phyloP scores from a whole-genome alignment of 768 basidiomycete species.

The Tulasnella sp. region DNA sequence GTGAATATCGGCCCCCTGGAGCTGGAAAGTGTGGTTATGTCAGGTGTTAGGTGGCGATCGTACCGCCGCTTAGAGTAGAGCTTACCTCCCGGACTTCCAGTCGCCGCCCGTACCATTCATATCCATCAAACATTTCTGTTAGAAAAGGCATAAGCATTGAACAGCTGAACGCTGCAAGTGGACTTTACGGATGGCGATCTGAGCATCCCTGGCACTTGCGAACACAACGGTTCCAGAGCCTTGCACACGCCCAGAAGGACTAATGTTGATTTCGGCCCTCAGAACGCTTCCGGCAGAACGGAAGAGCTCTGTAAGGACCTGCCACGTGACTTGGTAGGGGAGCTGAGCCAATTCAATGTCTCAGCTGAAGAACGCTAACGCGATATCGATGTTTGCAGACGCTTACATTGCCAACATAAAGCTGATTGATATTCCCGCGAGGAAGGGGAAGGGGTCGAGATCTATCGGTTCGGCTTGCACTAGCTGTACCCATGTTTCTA shows the following conservation, averaged over 20 bases:
- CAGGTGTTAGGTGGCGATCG: too few species aligned
- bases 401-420: slow-evolving; percentile 81
- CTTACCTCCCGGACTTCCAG: slow-evolving; percentile 92
- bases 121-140: slow-evolving; percentile 91
- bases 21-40: too few species aligned
- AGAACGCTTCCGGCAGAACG: slow-evolving; percentile 83
- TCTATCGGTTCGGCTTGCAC: slow-evolving; percentile 61
- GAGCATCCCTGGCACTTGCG: slow-evolving; percentile 53
- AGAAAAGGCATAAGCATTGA: slow-evolving; percentile 3
- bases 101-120: slow-evolving; percentile 92
- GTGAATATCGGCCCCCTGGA: too few species aligned
- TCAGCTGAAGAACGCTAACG: background rate
- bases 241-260: slow-evolving; percentile 77
- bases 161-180: too few species aligned
- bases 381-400: background rate
- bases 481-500: slow-evolving; percentile 92
- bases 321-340: slow-evolving; percentile 53
- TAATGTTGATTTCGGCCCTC: slow-evolving; percentile 84
- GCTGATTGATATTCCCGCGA: slow-evolving; percentile 47
- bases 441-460: slow-evolving; percentile 79
- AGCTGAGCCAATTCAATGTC: slow-evolving; percentile 23
- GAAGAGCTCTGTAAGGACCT: slow-evolving; percentile 94
- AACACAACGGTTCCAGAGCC: slow-evolving; percentile 93
- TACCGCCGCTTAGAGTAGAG: slow-evolving; percentile 30
- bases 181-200: slow-evolving; percentile 43